Evolutionary conservation across 2,329 filamentous ascomycete genomes (phyloP).

Genomic region (Ceratocystis variospora): DNA sequence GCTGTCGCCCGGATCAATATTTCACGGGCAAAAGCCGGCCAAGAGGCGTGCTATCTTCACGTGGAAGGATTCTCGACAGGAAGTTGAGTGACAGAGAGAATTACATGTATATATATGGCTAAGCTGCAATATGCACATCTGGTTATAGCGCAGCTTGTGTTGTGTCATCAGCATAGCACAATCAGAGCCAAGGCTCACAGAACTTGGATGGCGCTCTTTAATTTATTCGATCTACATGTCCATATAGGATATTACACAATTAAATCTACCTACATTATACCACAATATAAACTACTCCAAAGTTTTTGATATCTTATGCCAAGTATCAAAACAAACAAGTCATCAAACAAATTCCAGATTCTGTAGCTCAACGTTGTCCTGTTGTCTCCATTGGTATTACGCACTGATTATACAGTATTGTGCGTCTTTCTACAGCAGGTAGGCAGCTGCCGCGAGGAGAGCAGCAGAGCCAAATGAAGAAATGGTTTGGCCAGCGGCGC

Average conservation of each 20-base stretch:
- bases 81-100: conserved; percentile 1
- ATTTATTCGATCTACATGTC: not conserved
- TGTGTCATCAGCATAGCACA: not conserved
- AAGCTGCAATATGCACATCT: not conserved
- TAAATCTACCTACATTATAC: not conserved
- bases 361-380: not conserved
- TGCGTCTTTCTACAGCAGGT: conserved; percentile 10
- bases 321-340: not conserved
- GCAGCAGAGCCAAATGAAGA: conserved; percentile 16
- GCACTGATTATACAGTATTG: not conserved
- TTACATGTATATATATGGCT: not conserved
- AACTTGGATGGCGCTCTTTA: not conserved
- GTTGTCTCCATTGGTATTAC: not conserved
- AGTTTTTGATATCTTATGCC: not conserved
- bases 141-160: not conserved
- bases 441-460: conserved; percentile 17
- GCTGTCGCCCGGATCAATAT: conserved; percentile 32
- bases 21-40: not conserved
- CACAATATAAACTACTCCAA: not conserved
- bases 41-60: conserved; percentile 16
- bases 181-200: conserved; percentile 8
- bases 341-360: not conserved
- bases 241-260: not conserved
- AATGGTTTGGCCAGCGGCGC: conserved; percentile 14
- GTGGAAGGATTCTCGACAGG: conserved; percentile 17